Evolutionary conservation across 129 eudicot genomes (phyloP), one percentile per base, ranked within the genome.

Genomic region (Solidago caesia): DNA sequence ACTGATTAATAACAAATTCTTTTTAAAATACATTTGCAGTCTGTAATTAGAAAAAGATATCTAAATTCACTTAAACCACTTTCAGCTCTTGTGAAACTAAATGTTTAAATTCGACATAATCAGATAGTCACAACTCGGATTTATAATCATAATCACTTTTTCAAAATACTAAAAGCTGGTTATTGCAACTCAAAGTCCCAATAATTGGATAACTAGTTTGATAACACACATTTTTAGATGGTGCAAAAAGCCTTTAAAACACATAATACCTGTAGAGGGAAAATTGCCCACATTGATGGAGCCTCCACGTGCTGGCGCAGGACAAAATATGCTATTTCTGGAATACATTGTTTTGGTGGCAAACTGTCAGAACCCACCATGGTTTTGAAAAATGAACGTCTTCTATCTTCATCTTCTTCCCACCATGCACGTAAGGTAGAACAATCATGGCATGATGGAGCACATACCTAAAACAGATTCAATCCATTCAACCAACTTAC

Each of bases 381-480:
- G 4, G 90, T 71, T 80, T 95, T 79, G 81, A 89, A 95, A 77
- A 82, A 95, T 15, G 84, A 72, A n/a, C 85, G 78, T 75, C 99
- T 84, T 77, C 99, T 85, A 59, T 95, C 96, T 73, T 95, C 99
- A 75, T 95, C 97, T 87, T 95, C 99, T 78, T 95, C 99, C 99
- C 99, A 95, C 99, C 99, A 95, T 71, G 99, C 99, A 57, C 99
- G 96, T 69, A 95, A 77, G 71, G 99, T 91, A 7, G 99, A 91
- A 77, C 96, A 89, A 74, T 95, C 99, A 56, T 95, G 99, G 79
- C 97, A 91, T 65, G 99, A 95, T 26, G 99, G 99, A 77, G 99
- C 99, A 81, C 97, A 91, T 41, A 95, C 99, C 99, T 95, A 55
- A 39, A 79, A 77, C 52, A 56, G 26, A 26, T 41, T 65, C 75